A percentile compares a stretch with the other conserved stretches of the same genome.
Conservation (phyloP, 345 rosid genomes). For the Eucalyptus paniculata region DNA sequence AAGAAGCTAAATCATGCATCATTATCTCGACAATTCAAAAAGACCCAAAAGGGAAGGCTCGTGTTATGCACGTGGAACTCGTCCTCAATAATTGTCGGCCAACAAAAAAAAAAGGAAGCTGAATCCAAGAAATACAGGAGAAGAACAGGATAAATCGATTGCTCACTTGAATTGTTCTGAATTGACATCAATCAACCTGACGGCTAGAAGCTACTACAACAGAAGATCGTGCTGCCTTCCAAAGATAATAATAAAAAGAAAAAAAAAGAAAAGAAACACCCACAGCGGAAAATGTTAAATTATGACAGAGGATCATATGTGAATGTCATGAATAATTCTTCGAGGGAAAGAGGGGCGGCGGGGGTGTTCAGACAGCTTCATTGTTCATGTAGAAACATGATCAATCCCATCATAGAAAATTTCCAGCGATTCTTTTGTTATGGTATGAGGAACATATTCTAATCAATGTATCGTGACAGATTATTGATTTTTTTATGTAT, state of each 20-base stretch:
- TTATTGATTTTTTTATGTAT: neutral
- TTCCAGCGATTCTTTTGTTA: neutral
- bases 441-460: neutral
- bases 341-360: neutral
- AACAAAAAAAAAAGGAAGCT: neutral
- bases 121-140: neutral
- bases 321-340: neutral
- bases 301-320: neutral
- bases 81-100: neutral
- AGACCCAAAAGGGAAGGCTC: neutral
- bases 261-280: neutral
- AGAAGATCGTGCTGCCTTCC: neutral
- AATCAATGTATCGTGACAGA: neutral
- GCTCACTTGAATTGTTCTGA: neutral
- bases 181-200: neutral
- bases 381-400: neutral
- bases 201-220: neutral
- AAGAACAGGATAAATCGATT: neutral
- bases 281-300: neutral
- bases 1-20: neutral
- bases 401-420: neutral
- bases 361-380: neutral
- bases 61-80: neutral
- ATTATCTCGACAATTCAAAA: neutral
- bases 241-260: no score